These are phyloP conservation scores for Gentiana macrophylla DNA, from an alignment of 257 asterid species.

Conservation along the genomic window DNA sequence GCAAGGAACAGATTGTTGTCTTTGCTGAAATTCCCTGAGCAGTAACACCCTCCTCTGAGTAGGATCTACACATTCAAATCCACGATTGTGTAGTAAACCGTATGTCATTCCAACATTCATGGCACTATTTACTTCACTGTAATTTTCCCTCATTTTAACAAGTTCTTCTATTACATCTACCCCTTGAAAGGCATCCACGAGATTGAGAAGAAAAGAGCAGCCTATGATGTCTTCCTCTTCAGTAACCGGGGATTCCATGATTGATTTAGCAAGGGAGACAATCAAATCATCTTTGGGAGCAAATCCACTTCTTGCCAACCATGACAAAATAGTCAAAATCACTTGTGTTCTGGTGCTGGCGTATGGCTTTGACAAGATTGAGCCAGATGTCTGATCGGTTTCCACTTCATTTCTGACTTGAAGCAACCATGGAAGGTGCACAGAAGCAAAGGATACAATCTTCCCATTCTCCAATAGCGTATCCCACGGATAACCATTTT, in stretches of 20 bases:
- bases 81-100: conserved; percentile 70
- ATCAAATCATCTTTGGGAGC: conserved; percentile 71
- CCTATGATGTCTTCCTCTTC: conserved; percentile 78
- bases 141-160: conserved; percentile 52
- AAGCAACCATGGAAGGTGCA: conserved; percentile 76
- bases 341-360: conserved; percentile 56
- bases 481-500: conserved; percentile 43
- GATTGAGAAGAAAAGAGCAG: conserved; percentile 78
- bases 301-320: conserved; percentile 76
- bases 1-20: conserved; percentile 49
- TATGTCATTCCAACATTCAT: conserved; percentile 91
- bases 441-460: conserved; percentile 58
- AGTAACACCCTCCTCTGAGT: conserved; percentile 77
- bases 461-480: conserved; percentile 55
- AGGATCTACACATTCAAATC: conserved; percentile 60
- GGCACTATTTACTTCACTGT: conserved; percentile 67
- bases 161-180: conserved; percentile 81
- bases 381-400: conserved; percentile 28
- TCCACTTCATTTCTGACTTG: conserved; percentile 47
- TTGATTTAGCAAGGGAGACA: conserved; percentile 67
- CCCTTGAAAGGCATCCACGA: conserved; percentile 66
- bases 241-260: conserved; percentile 79
- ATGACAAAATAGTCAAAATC: conserved; percentile 54
- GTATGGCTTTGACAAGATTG: conserved; percentile 35
- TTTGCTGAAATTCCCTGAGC: conserved; percentile 53